Percentiles rank a stretch among this genome's conserved stretches.
These are phyloP conservation scores for Takashimella koratensis DNA, from an alignment of 1,284 basidiomycete species.

Conservation along the genomic window DNA sequence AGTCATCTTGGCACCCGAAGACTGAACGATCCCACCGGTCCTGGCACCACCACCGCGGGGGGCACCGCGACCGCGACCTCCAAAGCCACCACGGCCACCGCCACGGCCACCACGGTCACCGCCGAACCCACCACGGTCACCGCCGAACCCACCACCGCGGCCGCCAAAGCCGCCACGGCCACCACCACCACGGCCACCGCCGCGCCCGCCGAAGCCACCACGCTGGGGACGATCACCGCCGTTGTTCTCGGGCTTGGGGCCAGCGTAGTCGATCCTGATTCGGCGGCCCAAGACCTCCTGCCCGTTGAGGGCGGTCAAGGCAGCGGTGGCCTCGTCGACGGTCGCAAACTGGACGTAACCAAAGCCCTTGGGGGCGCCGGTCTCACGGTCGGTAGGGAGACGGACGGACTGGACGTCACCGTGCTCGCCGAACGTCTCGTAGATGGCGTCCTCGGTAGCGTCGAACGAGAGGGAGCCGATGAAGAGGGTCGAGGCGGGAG, in stretches of 20 bases:
- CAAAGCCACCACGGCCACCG: constrained; percentile 51
- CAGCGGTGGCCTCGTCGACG: constrained; percentile 75
- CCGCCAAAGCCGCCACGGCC: constrained; percentile 48
- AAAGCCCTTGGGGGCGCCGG: constrained; percentile 89
- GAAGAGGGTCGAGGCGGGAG: constrained; percentile 75
- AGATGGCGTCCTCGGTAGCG: constrained; percentile 77
- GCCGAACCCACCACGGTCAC: constrained; percentile 27
- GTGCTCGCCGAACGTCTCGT: constrained; percentile 87
- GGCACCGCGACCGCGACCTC: constrained; percentile 46
- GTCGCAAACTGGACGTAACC: constrained; percentile 93
- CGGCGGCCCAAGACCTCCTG: constrained; percentile 76
- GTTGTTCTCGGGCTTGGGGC: constrained; percentile 67
- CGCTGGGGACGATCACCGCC: constrained; percentile 54
- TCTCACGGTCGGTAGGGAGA: constrained; percentile 88
- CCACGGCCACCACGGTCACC: constrained; percentile 53
- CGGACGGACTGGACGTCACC: constrained; percentile 86
- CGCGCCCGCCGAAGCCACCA: constrained; percentile 52
- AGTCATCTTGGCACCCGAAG: constrained; percentile 76
- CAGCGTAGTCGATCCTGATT: constrained; percentile 84
- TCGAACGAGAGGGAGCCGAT: constrained; percentile 86
- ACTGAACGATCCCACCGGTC: constrained; percentile 67
- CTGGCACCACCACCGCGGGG: constrained; percentile 53
- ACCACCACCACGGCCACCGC: constrained; percentile 36
- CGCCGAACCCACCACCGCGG: constrained; percentile 52
- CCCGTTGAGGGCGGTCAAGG: constrained; percentile 65